Percentiles rank a stretch among this genome's conserved stretches.
phyloP scores from a whole-genome alignment of 306 rosid genomes.

The Arachis stenosperma region DNA sequence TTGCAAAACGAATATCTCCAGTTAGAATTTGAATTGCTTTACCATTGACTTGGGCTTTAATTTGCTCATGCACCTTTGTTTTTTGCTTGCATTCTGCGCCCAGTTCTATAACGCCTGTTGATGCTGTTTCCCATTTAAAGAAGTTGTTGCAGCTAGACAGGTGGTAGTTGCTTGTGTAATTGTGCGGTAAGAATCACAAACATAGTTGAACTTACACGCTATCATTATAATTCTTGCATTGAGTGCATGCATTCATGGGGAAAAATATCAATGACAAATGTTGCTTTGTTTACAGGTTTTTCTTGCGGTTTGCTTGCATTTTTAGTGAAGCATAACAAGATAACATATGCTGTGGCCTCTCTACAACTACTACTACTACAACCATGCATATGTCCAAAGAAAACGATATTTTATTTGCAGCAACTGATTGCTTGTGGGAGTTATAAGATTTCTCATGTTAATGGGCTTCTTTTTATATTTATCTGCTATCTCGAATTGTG shows the following conservation, averaged over 20 bases:
- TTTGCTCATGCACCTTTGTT: too few species aligned
- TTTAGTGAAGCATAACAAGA: slow-evolving; percentile 57
- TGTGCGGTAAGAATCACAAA: slow-evolving; percentile 53
- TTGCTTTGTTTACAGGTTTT: slow-evolving; percentile 52
- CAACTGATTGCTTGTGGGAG: slow-evolving; percentile 44
- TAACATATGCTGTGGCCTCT: slow-evolving; percentile 49
- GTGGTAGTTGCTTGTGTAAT: slow-evolving; percentile 60
- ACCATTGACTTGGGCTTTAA: too few species aligned
- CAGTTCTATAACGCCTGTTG: slow-evolving; percentile 69
- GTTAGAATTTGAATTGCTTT: neutral
- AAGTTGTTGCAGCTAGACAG: slow-evolving; percentile 60
- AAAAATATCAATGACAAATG: slow-evolving; percentile 3
- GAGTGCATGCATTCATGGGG: too few species aligned
- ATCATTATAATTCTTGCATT: too few species aligned
- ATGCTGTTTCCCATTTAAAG: slow-evolving; percentile 60
- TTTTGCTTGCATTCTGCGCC: too few species aligned
- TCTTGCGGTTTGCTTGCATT: slow-evolving; percentile 50
- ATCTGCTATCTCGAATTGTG: slow-evolving; percentile 37
- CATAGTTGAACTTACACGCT: neutral
- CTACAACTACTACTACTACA: slow-evolving; percentile 32
- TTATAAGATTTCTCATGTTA: slow-evolving; percentile 29
- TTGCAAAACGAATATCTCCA: slow-evolving; percentile 5
- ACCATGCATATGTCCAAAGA: slow-evolving; percentile 37
- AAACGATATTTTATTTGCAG: slow-evolving; percentile 47
- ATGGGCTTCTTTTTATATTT: slow-evolving; percentile 34